Evolutionary conservation across 2,329 filamentous ascomycete species (phyloP).

Genomic region (Sporothrix globosa): DNA sequence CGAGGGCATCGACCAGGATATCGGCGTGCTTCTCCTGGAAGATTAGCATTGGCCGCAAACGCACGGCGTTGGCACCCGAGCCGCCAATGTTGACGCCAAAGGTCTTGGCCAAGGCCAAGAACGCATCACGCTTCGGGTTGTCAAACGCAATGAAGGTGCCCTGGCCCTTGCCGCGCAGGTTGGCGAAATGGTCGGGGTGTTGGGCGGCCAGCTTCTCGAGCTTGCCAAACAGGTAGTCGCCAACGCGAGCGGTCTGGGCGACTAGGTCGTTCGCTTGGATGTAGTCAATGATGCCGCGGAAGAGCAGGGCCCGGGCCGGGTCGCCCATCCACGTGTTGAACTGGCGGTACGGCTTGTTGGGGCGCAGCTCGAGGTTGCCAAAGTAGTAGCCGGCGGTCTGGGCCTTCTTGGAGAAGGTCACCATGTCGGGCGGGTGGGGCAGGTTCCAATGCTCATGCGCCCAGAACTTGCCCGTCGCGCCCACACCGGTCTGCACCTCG

Average conservation of each 20-base stretch:
- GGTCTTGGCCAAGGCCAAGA: conserved; percentile 76
- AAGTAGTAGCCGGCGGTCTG: conserved; percentile 94
- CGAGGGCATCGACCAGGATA: conserved; percentile 75
- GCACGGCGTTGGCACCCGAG: conserved; percentile 72
- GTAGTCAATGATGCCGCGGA: conserved; percentile 83
- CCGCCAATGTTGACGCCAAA: conserved; percentile 88
- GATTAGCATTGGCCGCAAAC: conserved; percentile 85
- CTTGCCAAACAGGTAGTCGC: conserved; percentile 74
- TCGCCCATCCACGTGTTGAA: conserved; percentile 99
- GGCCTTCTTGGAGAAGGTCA: conserved; percentile 94
- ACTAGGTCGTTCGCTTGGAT: conserved; percentile 76
- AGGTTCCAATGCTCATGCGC: conserved; percentile 95
- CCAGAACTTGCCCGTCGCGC: conserved; percentile 94
- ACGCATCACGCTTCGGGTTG: conserved; percentile 75
- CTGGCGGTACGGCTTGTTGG: conserved; percentile 92
- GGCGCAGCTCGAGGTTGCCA: conserved; percentile 74
- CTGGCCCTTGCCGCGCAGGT: conserved; percentile 83
- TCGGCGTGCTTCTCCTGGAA: conserved; percentile 92
- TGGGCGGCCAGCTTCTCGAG: conserved; percentile 68
- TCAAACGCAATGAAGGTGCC: conserved; percentile 95
- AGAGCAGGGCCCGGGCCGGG: conserved; percentile 79
- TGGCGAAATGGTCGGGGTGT: conserved; percentile 77
- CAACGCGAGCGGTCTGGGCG: conserved; percentile 73
- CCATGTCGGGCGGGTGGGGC: conserved; percentile 79
- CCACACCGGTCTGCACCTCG: conserved; percentile 91